Percentiles rank a stretch among this genome's conserved stretches.
phyloP scores from a whole-genome alignment of 2,329 filamentous ascomycete species.

The Thielaviopsis euricoi region DNA sequence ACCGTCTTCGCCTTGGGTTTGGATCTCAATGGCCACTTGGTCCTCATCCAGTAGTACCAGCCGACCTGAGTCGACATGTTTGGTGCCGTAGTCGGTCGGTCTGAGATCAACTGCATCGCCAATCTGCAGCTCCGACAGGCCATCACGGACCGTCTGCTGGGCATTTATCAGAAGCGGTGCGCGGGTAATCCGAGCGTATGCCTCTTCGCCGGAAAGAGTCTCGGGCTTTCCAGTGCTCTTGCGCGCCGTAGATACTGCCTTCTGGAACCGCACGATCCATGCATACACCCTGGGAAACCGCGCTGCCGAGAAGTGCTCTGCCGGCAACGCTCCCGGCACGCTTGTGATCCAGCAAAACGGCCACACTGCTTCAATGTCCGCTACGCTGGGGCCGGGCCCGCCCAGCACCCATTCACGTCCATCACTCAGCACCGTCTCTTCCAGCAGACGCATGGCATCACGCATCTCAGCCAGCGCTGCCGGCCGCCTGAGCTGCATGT shows the following conservation, averaged over 20 bases:
- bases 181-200: conserved; percentile 28
- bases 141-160: conserved; percentile 24
- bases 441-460: conserved; percentile 38
- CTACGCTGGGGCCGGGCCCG: conserved; percentile 35
- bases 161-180: conserved; percentile 30
- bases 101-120: conserved; percentile 41
- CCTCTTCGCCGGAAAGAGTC: conserved; percentile 35
- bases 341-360: conserved; percentile 47
- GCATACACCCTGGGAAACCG: conserved; percentile 43
- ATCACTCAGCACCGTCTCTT: conserved; percentile 46
- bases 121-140: conserved; percentile 21
- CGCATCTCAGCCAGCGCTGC: conserved; percentile 40
- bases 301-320: conserved; percentile 31
- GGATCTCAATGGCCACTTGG: conserved; percentile 42
- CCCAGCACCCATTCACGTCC: conserved; percentile 48
- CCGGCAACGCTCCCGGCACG: conserved; percentile 38
- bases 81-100: conserved; percentile 45
- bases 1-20: conserved; percentile 22
- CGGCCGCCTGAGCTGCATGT: conserved; percentile 21
- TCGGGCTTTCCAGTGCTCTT: conserved; percentile 20
- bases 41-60: conserved; percentile 33
- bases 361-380: conserved; percentile 56
- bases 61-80: conserved; percentile 39
- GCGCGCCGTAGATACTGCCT: conserved; percentile 27
- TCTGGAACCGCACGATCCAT: conserved; percentile 47